Evolutionary conservation across 768 basidiomycete species (phyloP).

Genomic region (Sarcomyxa edulis): DNA sequence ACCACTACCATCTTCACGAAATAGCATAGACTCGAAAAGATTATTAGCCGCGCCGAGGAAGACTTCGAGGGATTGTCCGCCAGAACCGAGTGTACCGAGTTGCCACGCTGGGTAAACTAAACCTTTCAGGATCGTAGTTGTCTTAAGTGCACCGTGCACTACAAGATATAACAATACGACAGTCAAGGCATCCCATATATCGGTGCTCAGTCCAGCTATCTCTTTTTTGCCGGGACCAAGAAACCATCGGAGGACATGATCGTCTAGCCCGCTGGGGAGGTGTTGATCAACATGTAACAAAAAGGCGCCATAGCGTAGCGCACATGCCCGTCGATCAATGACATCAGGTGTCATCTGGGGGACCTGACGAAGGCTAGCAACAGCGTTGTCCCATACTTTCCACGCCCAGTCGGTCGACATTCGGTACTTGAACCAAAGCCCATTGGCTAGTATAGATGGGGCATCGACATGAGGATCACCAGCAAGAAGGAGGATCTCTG

Average conservation of each 20-base stretch:
- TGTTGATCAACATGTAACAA: constrained; percentile 73
- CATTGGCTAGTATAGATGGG: constrained; percentile 66
- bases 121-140: constrained; percentile 68
- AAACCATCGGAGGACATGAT: constrained; percentile 69
- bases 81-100: constrained; percentile 37
- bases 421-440: constrained; percentile 80
- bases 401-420: constrained; percentile 70
- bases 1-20: constrained; percentile 42
- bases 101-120: constrained; percentile 80
- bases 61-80: constrained; percentile 32
- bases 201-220: constrained; percentile 49
- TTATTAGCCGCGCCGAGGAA: constrained; percentile 60
- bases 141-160: constrained; percentile 61
- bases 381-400: constrained; percentile 81
- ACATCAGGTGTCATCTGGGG: constrained; percentile 48
- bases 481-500: constrained; percentile 66
- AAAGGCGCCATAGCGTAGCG: constrained; percentile 65
- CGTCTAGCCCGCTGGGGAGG: constrained; percentile 67
- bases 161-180: constrained; percentile 60
- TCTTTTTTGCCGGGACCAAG: constrained; percentile 61
- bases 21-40: constrained; percentile 55
- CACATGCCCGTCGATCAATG: constrained; percentile 42
- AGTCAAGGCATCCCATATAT: constrained; percentile 64
- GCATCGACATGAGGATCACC: constrained; percentile 55
- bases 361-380: constrained; percentile 69